These are phyloP conservation scores for Verticillium nubilum DNA, from an alignment of 2,329 filamentous ascomycete genomes.

Conservation along the genomic window DNA sequence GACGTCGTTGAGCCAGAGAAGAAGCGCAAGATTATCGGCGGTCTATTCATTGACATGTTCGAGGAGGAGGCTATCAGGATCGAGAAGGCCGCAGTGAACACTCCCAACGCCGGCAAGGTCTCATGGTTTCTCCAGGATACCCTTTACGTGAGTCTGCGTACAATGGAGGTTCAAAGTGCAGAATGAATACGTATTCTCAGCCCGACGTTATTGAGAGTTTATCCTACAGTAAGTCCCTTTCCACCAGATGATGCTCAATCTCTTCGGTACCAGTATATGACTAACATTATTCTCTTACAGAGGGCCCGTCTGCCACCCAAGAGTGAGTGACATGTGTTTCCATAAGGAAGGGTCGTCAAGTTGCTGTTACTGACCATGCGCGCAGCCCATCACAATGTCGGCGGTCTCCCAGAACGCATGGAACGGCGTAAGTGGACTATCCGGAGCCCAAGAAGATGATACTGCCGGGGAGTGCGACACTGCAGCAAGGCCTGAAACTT, in stretches of 20 bases:
- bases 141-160: conserved; percentile 36
- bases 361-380: conserved; percentile 46
- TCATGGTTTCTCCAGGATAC: conserved; percentile 87
- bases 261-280: too few species aligned
- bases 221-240: conserved; percentile 30
- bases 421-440: conserved; percentile 21
- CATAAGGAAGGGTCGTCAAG: too few species aligned
- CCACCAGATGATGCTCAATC: too few species aligned
- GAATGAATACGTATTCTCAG: background rate
- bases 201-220: conserved; percentile 39
- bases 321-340: too few species aligned
- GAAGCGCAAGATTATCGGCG: conserved; percentile 89
- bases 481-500: conserved; percentile 46
- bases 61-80: conserved; percentile 39
- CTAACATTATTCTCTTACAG: conserved; percentile 8
- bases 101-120: conserved; percentile 65
- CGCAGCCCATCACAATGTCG: conserved; percentile 37
- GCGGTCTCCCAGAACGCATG: conserved; percentile 31
- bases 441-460: background rate
- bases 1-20: conserved; percentile 76
- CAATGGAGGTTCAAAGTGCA: background rate
- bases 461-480: background rate
- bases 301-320: background rate
- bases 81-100: conserved; percentile 63
- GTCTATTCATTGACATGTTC: conserved; percentile 38